Conservation (phyloP, 352 stramenopile species). For the Phytopythium litorale region DNA sequence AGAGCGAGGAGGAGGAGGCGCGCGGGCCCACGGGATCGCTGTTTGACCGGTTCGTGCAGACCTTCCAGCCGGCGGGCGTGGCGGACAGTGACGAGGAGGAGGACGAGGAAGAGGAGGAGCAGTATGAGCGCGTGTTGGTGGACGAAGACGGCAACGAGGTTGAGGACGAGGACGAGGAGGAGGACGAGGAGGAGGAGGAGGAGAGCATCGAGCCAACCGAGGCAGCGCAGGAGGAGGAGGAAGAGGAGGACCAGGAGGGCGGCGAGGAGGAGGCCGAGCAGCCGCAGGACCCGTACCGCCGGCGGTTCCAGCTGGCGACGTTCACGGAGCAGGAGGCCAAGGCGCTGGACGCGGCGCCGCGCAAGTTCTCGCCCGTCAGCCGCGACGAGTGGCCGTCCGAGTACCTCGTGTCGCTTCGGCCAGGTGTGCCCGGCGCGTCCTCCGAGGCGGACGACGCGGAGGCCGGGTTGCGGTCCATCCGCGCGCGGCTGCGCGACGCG, state of each 20-base stretch:
- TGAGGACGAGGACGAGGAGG: slow-evolving; percentile 20
- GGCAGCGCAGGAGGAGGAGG: slow-evolving; percentile 9
- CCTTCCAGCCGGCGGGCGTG: slow-evolving; percentile 35
- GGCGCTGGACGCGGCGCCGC: slow-evolving; percentile 25
- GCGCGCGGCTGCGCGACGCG: slow-evolving; percentile 37
- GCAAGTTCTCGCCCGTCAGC: slow-evolving; percentile 33
- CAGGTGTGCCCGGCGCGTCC: slow-evolving; percentile 14
- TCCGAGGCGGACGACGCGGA: slow-evolving; percentile 15
- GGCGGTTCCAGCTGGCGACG: slow-evolving; percentile 48
- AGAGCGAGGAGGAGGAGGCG: slow-evolving; percentile 8
- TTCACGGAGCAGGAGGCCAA: slow-evolving; percentile 46
- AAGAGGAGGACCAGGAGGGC: slow-evolving; percentile 18
- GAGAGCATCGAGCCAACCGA: slow-evolving; percentile 13
- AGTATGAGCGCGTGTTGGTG: slow-evolving; percentile 42
- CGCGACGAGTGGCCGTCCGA: slow-evolving; percentile 20
- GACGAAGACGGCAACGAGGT: slow-evolving; percentile 37
- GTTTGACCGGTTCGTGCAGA: slow-evolving; percentile 76
- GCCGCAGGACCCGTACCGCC: slow-evolving; percentile 55
- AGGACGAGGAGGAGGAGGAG: slow-evolving; percentile 10
- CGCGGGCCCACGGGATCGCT: slow-evolving; percentile 21
- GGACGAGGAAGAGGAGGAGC: slow-evolving; percentile 28
- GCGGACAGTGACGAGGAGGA: slow-evolving; percentile 24
- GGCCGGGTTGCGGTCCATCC: slow-evolving; percentile 35
- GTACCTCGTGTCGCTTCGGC: slow-evolving; percentile 44
- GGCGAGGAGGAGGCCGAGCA: slow-evolving; percentile 25